phyloP scores from a whole-genome alignment of 805 yeast genomes.

The Barnettozyma populi region DNA sequence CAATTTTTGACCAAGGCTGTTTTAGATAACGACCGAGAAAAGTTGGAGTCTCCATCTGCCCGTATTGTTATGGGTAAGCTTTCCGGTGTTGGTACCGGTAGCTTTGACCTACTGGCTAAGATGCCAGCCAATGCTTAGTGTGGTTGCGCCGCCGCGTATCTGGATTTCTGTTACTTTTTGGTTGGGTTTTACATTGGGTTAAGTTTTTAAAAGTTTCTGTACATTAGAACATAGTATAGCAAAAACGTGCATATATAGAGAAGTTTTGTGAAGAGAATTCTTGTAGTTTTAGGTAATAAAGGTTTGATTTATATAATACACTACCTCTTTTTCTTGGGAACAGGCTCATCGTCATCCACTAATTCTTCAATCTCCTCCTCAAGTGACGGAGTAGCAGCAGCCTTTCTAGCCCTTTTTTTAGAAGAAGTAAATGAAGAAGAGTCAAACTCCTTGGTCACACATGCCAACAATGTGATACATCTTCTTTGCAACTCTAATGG shows the following conservation, averaged over 20 bases:
- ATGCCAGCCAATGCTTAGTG: constrained; percentile 26
- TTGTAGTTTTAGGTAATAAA: background rate
- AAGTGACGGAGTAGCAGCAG: background rate
- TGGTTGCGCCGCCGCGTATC: background rate
- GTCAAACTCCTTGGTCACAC: constrained; percentile 68
- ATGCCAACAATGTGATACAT: constrained; percentile 69
- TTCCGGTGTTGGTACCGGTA: constrained; percentile 91
- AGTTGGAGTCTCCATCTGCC: constrained; percentile 87
- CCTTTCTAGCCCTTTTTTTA: constrained; percentile 6
- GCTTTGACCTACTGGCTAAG: constrained; percentile 68
- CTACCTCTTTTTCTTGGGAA: constrained; percentile 4
- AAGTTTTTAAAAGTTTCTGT: background rate
- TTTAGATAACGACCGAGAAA: constrained; percentile 84
- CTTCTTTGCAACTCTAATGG: constrained; percentile 76
- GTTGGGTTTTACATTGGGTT: constrained; percentile 1
- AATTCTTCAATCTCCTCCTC: constrained; percentile 7
- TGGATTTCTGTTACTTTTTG: background rate
- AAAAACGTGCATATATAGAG: background rate
- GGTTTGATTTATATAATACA: background rate
- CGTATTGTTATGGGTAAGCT: constrained; percentile 89
- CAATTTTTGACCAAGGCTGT: constrained; percentile 96
- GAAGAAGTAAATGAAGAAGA: constrained; percentile 18
- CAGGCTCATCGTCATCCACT: background rate
- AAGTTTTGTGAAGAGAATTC: background rate
- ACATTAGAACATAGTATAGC: background rate